Evolutionary conservation across 371 early-diverging fungal genomes (phyloP).

Genomic region (Syncephalastrum racemosum): DNA sequence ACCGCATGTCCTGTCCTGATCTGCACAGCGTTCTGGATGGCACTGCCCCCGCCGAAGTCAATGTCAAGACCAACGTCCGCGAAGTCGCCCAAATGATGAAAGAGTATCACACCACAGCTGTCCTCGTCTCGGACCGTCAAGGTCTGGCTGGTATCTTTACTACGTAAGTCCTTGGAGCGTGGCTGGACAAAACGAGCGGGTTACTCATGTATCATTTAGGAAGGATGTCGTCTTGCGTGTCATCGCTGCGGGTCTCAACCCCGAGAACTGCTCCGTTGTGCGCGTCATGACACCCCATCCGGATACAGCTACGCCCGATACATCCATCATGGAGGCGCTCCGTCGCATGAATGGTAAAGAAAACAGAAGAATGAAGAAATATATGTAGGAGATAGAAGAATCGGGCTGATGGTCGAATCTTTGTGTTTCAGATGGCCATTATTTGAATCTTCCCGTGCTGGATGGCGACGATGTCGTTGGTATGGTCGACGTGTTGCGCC

Average conservation of each 20-base stretch:
- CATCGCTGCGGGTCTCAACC: constrained; percentile 91
- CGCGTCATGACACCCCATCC: constrained; percentile 99
- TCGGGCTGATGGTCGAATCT: constrained; percentile 2
- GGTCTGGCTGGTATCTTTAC: constrained; percentile 94
- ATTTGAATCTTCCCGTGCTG: constrained; percentile 94
- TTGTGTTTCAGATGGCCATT: constrained; percentile 78
- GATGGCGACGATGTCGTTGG: constrained; percentile 82
- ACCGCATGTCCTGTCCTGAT: constrained; percentile 87
- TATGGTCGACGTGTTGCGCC: constrained; percentile 89
- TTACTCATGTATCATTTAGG: constrained; percentile 16
- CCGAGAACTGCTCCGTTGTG: constrained; percentile 88
- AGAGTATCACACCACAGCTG: constrained; percentile 84
- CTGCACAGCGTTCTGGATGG: constrained; percentile 78
- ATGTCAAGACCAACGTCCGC: constrained; percentile 77
- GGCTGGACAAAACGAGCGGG: background rate
- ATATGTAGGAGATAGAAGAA: background rate
- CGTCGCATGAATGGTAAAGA: constrained; percentile 90
- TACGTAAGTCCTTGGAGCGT: constrained; percentile 10
- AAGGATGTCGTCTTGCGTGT: constrained; percentile 95
- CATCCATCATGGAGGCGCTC: constrained; percentile 90
- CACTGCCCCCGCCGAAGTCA: constrained; percentile 73
- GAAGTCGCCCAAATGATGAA: constrained; percentile 93
- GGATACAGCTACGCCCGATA: constrained; percentile 82
- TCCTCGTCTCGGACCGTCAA: constrained; percentile 81
- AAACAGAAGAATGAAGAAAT: background rate